Base-by-base conservation (phyloP, 2,329 filamentous ascomycete genomes). In the Penicillium hesseltinei region DNA sequence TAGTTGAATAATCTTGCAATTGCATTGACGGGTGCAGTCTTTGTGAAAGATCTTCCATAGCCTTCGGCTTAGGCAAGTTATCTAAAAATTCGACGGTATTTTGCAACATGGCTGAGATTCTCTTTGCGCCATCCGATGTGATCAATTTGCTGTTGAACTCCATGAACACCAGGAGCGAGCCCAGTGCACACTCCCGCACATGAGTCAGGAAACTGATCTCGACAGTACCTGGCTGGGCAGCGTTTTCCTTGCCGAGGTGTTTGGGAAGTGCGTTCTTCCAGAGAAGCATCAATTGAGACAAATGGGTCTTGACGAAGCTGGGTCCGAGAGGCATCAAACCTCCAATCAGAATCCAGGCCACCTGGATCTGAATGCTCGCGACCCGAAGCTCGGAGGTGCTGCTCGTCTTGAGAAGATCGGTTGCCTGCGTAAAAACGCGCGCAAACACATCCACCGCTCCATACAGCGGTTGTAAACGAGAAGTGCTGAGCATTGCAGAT, bases 201-300 rank as follows among this genome's bases (percentile, higher is more conserved):
- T 99, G 94, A 0, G 92, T 89, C 17, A 99, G 80, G 69, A 97
- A 99, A 38, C 91, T 96, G 4, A 93, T 87, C 72, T 99, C 95
- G 8, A 97, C 80, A 50, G 91, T 83, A 61, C 90, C 93, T 52
- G 92, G 85, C 61, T 93, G 87, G 0, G 88, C 85, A 50, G 91
- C 91, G 64, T 94, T 95, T 65, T 97, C 93, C 72, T 92, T 95
- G 35, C 91, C 88, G n/a, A 97, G 77, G 6, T 95, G 93, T 69
- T 95, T 96, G 0, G 95, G 93, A 11, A 99, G 81, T 0, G 94
- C 93, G 73, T 97, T 99, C 75, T 96, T 96, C 94, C 94, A 99
- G 7, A 99, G 80, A 9, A 99, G 79, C 55, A 99, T 85, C 23
- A 99, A 81, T 70, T 99, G 94, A 2, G 92, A 93, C 8, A 99